Evolutionary conservation across 2,329 filamentous ascomycete species (phyloP).

Genomic region (Plectosphaerella sp.): DNA sequence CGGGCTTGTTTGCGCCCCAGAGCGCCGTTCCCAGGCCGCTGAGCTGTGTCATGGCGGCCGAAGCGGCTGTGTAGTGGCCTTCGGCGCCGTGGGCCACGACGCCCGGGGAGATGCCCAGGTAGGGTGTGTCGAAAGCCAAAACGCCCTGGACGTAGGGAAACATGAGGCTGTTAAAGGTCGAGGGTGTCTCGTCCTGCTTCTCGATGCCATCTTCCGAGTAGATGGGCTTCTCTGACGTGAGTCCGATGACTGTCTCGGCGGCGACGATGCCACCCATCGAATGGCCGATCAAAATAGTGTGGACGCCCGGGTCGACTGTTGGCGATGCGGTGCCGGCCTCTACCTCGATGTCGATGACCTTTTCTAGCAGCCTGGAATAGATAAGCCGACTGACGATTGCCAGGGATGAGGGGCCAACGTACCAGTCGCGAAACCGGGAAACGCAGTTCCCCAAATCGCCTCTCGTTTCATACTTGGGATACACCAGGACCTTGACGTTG

Average conservation of each 20-base stretch:
- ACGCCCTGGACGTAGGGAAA: constrained; percentile 91
- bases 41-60: constrained; percentile 64
- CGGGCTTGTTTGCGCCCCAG: constrained; percentile 48
- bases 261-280: constrained; percentile 94
- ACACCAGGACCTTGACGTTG: constrained; percentile 63
- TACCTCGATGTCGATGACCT: constrained; percentile 92
- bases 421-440: constrained; percentile 71
- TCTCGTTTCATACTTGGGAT: constrained; percentile 77
- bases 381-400: not conserved
- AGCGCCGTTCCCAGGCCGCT: constrained; percentile 63
- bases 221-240: constrained; percentile 55
- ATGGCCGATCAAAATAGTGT: constrained; percentile 78
- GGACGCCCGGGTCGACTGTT: constrained; percentile 80
- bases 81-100: constrained; percentile 86
- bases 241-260: constrained; percentile 76
- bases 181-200: constrained; percentile 22
- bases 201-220: constrained; percentile 38
- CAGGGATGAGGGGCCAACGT: constrained; percentile 13
- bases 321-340: constrained; percentile 74
- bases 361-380: constrained; percentile 69
- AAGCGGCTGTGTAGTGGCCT: constrained; percentile 72
- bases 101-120: constrained; percentile 73
- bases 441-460: constrained; percentile 72
- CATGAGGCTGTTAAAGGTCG: constrained; percentile 62
- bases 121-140: constrained; percentile 92